Evolutionary conservation across 306 rosid genomes (phyloP), one percentile per base, ranked within the genome.

Genomic region (Castanea mollissima): DNA sequence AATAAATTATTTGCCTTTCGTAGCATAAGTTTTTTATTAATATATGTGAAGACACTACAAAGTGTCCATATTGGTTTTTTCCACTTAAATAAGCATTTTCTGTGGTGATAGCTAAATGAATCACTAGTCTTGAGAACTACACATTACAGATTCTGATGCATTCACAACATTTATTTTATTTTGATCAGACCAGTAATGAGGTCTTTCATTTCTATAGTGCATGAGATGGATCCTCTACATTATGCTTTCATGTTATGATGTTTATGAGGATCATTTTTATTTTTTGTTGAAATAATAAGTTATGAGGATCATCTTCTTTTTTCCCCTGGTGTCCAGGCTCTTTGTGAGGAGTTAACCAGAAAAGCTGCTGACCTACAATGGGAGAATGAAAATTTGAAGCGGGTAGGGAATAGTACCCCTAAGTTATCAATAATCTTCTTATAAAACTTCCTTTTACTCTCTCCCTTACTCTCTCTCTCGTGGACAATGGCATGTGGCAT

Each of bases 311-410:
- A 34, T 59, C 82, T 25, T 81, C 23, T 13, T 18, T 65, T 19
- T 34, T 29, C 27, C 20, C 20, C 20, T 64, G 70, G 72, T 67
- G 72, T 18, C 73, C 92, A 96, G 99, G 98, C 93, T 82, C 88
- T 96, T 11, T 91, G 93, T 77, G 98, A 96, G 83, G 98, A 89
- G 79, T 87, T 96, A 73, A 87, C 88, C 46, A 88, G 65, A 80
- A 91, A 93, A 80, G 97, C 99, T 75, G 87, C 97, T 18, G 85
- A 91, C 79, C 86, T 96, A 69, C 85, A 81, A 3, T 57, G 44
- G 87, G 98, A 96, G 89, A 96, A 93, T 78, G 93, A 89, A 81
- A 89, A 68, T 79, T 84, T 96, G 49, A 96, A 89, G 83, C 83
- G 38, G 96, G 99, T 96, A 88, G 55, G 82, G 74, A 41, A 15